Evolutionary conservation across 768 basidiomycete genomes (phyloP).

Genomic region (Trametes punicea): DNA sequence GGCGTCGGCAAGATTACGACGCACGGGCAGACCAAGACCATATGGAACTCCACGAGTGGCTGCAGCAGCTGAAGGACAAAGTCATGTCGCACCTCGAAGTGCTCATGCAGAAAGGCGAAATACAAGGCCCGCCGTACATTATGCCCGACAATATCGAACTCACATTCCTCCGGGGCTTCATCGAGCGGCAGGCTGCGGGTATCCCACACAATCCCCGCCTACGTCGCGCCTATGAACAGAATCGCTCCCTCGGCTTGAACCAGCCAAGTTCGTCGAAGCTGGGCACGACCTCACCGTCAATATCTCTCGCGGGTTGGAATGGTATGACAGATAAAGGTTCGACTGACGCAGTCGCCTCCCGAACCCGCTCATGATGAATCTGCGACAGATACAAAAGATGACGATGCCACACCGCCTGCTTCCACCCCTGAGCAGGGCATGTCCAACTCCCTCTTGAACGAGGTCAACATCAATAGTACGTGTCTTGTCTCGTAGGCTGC

Average conservation of each 20-base stretch:
- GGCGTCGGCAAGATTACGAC: constrained; percentile 81
- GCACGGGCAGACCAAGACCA: constrained; percentile 84
- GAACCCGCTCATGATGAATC: not conserved
- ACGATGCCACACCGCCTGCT: constrained; percentile 9
- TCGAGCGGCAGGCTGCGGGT: constrained; percentile 72
- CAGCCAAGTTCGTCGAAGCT: constrained; percentile 18
- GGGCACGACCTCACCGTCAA: constrained; percentile 22
- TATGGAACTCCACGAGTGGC: constrained; percentile 86
- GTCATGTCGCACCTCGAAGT: constrained; percentile 86
- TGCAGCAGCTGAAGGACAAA: constrained; percentile 84
- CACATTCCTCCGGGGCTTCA: constrained; percentile 75
- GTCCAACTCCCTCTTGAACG: constrained; percentile 18
- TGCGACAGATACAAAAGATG: constrained; percentile 1
- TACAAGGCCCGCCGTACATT: constrained; percentile 75
- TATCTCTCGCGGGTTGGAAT: constrained; percentile 22
- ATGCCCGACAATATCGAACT: constrained; percentile 82
- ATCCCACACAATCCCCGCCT: constrained; percentile 80
- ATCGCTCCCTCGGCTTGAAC: constrained; percentile 15
- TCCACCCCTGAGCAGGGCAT: constrained; percentile 10
- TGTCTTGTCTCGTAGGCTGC: not conserved
- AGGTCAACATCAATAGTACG: constrained; percentile 43
- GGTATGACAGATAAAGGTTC: constrained; percentile 19
- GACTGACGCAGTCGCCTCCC: not conserved
- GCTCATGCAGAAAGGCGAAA: constrained; percentile 85
- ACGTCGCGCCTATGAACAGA: constrained; percentile 42